Base-by-base conservation (phyloP, 2,329 filamentous ascomycete species). In the Dothistroma septosporum region DNA sequence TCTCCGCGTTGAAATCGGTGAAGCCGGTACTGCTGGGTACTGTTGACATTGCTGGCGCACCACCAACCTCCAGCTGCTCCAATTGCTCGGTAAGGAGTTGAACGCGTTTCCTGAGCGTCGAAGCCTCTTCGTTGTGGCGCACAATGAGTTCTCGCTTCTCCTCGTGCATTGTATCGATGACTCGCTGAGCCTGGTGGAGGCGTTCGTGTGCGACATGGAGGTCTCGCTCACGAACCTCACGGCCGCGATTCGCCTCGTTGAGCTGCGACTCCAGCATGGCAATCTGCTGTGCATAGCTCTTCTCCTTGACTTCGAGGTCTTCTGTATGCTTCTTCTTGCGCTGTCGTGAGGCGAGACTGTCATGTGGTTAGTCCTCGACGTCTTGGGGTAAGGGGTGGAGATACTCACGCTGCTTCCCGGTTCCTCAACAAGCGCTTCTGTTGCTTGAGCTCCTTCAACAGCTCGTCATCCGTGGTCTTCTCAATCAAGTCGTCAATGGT, bases 261-360 rank as follows among this genome's bases (percentile, higher is more conserved):
- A 96, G 79, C 68, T 91, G 87, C 61, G 94, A 89, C 73, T 97
- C 90, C 72, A 97, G 82, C 58, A 88, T 84, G 67, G 79, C 84
- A 73, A 97, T 90, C 73, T 90, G 79, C 69, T 85, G 84, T 59
- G 88, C 90, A 80, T 86, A 95, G 61, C 90, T 85, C 82, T 97
- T 97, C 83, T 97, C 97, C 80, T 97, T 93, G 76, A 94, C 89
- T 76, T 97, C 94, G 50, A 97, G 85, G 70, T 94, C 88, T 79
- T 97, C 94, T 35, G 94, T 97, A 79, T 97, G 93, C 78, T 91
- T 89, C 85, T 97, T 97, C 84, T 97, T 99, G 70, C 94, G 88
- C 77, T 97, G 93, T 68, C 94, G 87, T 49, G 94, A 97, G 79
- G 97, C 93, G 70, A 99, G 89, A 68, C 91, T 96, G 61, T 63